Base-by-base conservation (phyloP, 2,329 filamentous ascomycete species). In the Monosporascus cannonballus region DNA sequence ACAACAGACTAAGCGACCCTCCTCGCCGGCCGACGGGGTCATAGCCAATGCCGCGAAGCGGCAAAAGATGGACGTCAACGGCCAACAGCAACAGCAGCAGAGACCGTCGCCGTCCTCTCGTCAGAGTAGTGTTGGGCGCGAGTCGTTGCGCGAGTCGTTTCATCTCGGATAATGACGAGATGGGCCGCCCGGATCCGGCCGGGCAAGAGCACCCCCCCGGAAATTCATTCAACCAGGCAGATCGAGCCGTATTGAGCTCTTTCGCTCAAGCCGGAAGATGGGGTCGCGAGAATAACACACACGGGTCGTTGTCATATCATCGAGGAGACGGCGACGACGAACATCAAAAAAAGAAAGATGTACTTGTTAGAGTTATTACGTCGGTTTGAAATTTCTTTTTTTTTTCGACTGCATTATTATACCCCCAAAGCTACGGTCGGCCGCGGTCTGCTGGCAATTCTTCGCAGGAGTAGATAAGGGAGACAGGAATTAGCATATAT, bases 291-390 rank as follows among this genome's bases (percentile, higher is more conserved):
- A 47, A 27, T n/a, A n/a, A 27, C 15, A 30, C 20, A 15, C 7
- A 27, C 14, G 20, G 11, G 9, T 18, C 24, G 22, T 47, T 24
- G 44, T 47, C n/a, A n/a, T 27, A 11, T 9, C 30, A 9, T 9
- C 15, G 20, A 7, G 22, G 37, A 34, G 11, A 14, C 30, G 4
- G 30, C 30, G 9, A 14, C 11, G 15, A 18, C 24, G 36, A 22
- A 38, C 22, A 38, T 20, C n/a, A n/a, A n/a, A 27, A 20, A 8
- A 36, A 48, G 30, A 14, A 34, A 24, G 9, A 27, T 38, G 30
- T 15, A 15, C 37, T 44, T 56, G 47, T 37, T 27, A n/a, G 24
- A 17, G 45, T 55, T 20, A 18, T 45, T 49, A 38, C 18, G 38
- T 47, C 51, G 20, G 18, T 47, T 24, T 30, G 49, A 51, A 22